Percentiles rank a stretch among this genome's conserved stretches.
Evolutionary conservation across 2,329 filamentous ascomycete genomes (phyloP).

Genomic region (Sporothrix pallida): DNA sequence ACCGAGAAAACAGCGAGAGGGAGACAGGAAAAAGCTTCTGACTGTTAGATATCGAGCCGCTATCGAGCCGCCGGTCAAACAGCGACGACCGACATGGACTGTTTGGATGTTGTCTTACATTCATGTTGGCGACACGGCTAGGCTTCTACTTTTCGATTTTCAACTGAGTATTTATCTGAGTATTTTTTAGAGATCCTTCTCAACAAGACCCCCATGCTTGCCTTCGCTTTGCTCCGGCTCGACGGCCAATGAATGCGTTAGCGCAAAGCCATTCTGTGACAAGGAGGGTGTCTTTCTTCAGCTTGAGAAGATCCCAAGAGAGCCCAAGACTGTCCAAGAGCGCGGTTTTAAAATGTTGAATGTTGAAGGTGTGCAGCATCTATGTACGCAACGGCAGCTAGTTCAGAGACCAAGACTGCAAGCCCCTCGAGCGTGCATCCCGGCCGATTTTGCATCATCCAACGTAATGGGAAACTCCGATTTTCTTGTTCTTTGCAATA

Average conservation of each 20-base stretch:
- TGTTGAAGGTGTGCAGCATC: neutral
- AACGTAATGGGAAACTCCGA: slow-evolving; percentile 17
- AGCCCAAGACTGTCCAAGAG: neutral
- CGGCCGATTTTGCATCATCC: slow-evolving; percentile 9
- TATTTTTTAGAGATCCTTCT: neutral
- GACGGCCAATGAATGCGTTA: slow-evolving; percentile 5
- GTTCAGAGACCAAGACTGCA: neutral
- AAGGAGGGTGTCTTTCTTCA: slow-evolving; percentile 12
- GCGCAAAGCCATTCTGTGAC: neutral
- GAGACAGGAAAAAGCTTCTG: slow-evolving; percentile 6
- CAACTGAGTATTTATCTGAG: too few species aligned
- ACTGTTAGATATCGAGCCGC: slow-evolving; percentile 19
- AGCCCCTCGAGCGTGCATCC: slow-evolving; percentile 29
- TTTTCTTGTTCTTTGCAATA: neutral
- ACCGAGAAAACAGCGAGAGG: neutral
- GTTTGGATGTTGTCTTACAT: neutral
- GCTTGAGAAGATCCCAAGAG: neutral
- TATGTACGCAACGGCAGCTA: neutral
- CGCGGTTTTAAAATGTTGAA: neutral
- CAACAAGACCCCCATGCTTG: neutral
- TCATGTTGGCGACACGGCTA: neutral
- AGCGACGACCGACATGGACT: neutral
- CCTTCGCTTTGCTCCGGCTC: neutral
- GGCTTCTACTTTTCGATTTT: neutral
- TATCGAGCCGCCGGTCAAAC: slow-evolving; percentile 14